Evolutionary conservation across 2,329 filamentous ascomycete genomes (phyloP).

Genomic region (Scleromitrula shiraiana): DNA sequence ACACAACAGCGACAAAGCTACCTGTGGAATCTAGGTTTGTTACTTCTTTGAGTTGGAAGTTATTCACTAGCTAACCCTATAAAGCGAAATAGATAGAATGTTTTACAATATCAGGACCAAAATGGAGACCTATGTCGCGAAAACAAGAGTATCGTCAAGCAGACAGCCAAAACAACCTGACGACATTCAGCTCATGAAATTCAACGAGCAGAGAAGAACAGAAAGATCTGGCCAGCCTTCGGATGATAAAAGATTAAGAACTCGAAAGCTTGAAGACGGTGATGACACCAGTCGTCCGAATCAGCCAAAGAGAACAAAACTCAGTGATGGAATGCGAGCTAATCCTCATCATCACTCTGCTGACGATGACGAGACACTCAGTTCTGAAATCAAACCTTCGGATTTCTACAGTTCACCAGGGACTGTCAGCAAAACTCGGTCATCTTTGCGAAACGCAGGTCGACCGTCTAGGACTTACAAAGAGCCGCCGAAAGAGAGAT

Average conservation of each 20-base stretch:
- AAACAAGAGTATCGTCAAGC: background rate
- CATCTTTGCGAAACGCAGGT: slow-evolving; percentile 11
- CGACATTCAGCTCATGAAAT: background rate
- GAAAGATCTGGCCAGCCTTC: background rate
- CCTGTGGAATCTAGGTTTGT: too few species aligned
- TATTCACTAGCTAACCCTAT: too few species aligned
- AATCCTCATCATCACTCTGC: background rate
- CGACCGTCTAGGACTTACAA: background rate
- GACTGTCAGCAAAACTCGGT: slow-evolving; percentile 5
- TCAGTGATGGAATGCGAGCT: background rate
- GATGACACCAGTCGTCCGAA: background rate
- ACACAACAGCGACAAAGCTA: too few species aligned
- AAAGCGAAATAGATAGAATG: too few species aligned
- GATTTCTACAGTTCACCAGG: slow-evolving; percentile 3
- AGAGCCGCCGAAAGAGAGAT: slow-evolving; percentile 1
- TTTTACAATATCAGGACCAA: background rate
- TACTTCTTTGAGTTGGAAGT: too few species aligned
- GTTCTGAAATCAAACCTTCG: background rate
- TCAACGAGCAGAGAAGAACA: background rate
- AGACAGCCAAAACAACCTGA: background rate
- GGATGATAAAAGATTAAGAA: background rate
- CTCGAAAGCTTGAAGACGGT: background rate
- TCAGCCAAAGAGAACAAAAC: background rate
- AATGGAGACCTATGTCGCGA: background rate
- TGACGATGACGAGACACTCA: background rate